phyloP scores from a whole-genome alignment of 169 alveolate species.

The Eimeria sp. region DNA sequence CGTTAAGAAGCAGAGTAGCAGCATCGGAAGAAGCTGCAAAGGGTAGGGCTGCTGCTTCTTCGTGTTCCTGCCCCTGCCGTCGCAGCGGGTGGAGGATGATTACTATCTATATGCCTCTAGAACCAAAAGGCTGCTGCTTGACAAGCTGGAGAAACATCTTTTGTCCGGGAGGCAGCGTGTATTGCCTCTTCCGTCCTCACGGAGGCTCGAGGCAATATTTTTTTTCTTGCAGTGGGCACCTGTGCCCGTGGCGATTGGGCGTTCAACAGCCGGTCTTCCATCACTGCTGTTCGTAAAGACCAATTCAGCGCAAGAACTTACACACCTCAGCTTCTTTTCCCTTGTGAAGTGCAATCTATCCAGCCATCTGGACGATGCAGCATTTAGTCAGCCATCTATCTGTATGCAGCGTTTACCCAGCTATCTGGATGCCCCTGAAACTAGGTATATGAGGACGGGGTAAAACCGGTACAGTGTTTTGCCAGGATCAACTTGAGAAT shows the following conservation, averaged over 20 bases:
- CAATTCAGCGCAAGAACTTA: not conserved
- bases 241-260: not conserved
- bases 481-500: not conserved
- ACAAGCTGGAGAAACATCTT: slow-evolving; percentile 6
- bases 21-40: not conserved
- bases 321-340: not conserved
- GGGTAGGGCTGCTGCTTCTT: not conserved
- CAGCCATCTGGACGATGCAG: not conserved
- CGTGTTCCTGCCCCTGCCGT: not conserved
- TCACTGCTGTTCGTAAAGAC: not conserved
- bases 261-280: not conserved
- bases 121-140: slow-evolving; percentile 1
- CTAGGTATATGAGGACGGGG: not conserved
- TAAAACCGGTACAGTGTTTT: not conserved
- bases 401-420: not conserved
- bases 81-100: not conserved
- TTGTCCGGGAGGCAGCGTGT: not conserved
- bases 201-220: not conserved
- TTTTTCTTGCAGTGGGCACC: not conserved
- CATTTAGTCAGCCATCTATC: not conserved
- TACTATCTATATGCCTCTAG: not conserved
- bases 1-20: slow-evolving; percentile 1
- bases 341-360: too few relatives aligned
- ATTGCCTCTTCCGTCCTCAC: not conserved
- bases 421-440: not conserved